Base-by-base conservation (phyloP, 176 grass and related monocot species). In the Eleusine indica region DNA sequence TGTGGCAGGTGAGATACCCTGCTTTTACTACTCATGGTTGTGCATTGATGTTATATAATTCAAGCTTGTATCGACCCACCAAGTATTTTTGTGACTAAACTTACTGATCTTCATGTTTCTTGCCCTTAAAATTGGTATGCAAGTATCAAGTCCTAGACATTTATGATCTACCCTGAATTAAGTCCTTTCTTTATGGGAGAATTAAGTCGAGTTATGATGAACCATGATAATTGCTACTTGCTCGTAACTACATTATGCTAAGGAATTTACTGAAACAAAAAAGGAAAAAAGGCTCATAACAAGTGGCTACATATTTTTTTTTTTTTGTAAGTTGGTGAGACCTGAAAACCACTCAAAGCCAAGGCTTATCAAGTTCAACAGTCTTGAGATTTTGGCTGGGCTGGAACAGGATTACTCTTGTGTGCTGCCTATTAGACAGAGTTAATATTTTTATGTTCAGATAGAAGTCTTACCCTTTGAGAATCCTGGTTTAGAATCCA, bases 1-100 rank as follows among this genome's bases (percentile, higher is more conserved):
- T 98, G 54, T 98, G 96, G 96, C 91, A 98, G 91, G 96, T 91
- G 83, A 80, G 77, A 60, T 84, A 63, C 72, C 14, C 14, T 56
- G 40, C 3, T 41, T 21, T 14, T 79, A 43, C 51, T 86, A 44
- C 18, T 44, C 63, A 29, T 35, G 56, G 62, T 81, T 49, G 15
- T 76, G 61, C 29, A 47, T 74, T 82, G 0, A 19, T 13, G 13
- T 30, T 90, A 39, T 69, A 58, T 74, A 53, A 64, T 73, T 19
- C 28, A 61, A 48, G 7, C 16, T 68, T 3, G 49, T 11, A 8
- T n/a, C 71, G 38, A n/a, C 6, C 74, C 66, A 58, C 9, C 1
- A 58, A 17, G 58, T 85, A 65, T 47, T 81, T 4, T 21, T 57
- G 16, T 67, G 58, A 73, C 72, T 35, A 73, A 17, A 66, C 72